Conservation (phyloP, 768 basidiomycete genomes). For the Russula olivacea region DNA sequence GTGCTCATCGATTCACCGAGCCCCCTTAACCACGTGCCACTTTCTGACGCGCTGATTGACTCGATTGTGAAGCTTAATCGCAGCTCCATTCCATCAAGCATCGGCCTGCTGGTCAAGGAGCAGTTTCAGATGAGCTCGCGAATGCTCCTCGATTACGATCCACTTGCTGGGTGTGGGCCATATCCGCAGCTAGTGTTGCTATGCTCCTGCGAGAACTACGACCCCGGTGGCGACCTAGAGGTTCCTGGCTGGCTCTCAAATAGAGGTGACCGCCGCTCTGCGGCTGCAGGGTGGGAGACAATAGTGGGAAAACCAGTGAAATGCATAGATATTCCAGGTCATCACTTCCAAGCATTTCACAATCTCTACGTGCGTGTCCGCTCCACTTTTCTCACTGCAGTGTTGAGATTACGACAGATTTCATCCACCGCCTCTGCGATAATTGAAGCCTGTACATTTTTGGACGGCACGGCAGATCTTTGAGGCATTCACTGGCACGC, state of each 20-base stretch:
- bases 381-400: background rate
- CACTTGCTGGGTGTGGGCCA: constrained; percentile 27
- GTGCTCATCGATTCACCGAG: constrained; percentile 63
- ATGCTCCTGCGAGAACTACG: constrained; percentile 46
- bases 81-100: constrained; percentile 29
- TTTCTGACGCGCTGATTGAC: constrained; percentile 51
- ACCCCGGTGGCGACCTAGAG: constrained; percentile 30
- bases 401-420: constrained; percentile 8
- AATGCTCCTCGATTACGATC: constrained; percentile 45
- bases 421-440: constrained; percentile 12
- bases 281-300: constrained; percentile 44
- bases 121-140: constrained; percentile 48
- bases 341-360: constrained; percentile 60
- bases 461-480: constrained; percentile 1
- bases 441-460: constrained; percentile 16
- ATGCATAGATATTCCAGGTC: constrained; percentile 53
- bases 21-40: constrained; percentile 46
- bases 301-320: constrained; percentile 37
- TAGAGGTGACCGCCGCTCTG: constrained; percentile 33
- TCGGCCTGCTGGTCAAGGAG: constrained; percentile 36
- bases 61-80: constrained; percentile 35
- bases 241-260: constrained; percentile 51
- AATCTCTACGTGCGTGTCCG: constrained; percentile 40
- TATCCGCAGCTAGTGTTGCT: constrained; percentile 44
- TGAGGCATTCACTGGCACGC: background rate